A percentile compares a stretch with the other conserved stretches of the same genome.
Evolutionary conservation across 2,329 filamentous ascomycete species (phyloP).

Genomic region (Aspergillus awamori): DNA sequence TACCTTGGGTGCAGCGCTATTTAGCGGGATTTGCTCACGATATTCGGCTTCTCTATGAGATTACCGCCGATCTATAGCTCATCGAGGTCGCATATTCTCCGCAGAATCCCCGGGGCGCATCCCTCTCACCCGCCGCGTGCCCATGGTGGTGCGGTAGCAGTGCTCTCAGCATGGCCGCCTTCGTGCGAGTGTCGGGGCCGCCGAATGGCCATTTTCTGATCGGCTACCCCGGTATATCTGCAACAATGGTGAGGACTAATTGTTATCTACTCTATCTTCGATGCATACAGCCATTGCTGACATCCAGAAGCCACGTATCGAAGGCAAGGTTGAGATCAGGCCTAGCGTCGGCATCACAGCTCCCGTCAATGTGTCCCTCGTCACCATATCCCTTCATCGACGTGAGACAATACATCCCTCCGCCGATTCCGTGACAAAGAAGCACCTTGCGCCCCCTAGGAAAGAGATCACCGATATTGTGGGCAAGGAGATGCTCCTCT

Average conservation of each 20-base stretch:
- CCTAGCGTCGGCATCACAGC: slow-evolving; percentile 83
- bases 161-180: slow-evolving; percentile 65
- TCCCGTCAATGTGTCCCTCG: slow-evolving; percentile 86
- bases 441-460: slow-evolving; percentile 83
- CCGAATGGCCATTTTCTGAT: slow-evolving; percentile 97
- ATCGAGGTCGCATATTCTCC: slow-evolving; percentile 32
- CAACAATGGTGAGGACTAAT: slow-evolving; percentile 76
- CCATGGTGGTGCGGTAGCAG: slow-evolving; percentile 45
- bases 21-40: slow-evolving; percentile 5
- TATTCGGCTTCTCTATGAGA: slow-evolving; percentile 31
- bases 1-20: slow-evolving; percentile 19
- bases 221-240: slow-evolving; percentile 96
- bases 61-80: slow-evolving; percentile 23
- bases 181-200: slow-evolving; percentile 94
- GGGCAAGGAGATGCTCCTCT: slow-evolving; percentile 92
- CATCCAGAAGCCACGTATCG: slow-evolving; percentile 77
- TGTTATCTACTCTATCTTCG: neutral
- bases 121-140: slow-evolving; percentile 34
- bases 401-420: slow-evolving; percentile 96
- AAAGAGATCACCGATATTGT: slow-evolving; percentile 91
- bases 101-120: slow-evolving; percentile 29
- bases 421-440: slow-evolving; percentile 90
- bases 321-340: slow-evolving; percentile 95
- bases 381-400: slow-evolving; percentile 90
- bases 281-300: slow-evolving; percentile 14